Evolutionary conservation across 176 grass and related monocot species (phyloP), one percentile per base, ranked within the genome.

Genomic region (Saccharum officinarum): DNA sequence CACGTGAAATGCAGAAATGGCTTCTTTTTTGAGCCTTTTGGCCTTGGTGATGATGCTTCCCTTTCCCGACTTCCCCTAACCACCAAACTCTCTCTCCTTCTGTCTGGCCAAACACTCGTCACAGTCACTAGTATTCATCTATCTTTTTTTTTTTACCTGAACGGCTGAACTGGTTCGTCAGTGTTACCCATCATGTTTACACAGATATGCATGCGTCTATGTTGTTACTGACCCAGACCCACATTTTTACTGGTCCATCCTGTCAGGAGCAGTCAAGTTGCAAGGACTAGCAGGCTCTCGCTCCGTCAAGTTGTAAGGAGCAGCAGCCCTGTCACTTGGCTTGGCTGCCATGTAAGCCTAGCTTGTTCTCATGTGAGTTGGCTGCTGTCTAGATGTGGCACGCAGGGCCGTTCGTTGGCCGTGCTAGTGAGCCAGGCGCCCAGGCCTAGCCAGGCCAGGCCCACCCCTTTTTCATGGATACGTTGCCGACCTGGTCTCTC

Each of bases 1-100:
- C 93, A 94, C 88, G 92, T 94, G 92, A 89, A 77, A 59, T n/a
- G 37, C 42, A 23, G 92, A 89, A 73, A 66, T 28, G 37, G 50
- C n/a, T 79, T 81, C 68, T 52, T 75, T 69, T 69, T 85, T 78
- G 25, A 68, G 67, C 20, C 63, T 71, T 80, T 69, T 79, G 74
- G 80, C 69, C 30, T 67, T 59, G 84, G 68, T 82, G 80, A 79
- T 22, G 49, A 69, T 54, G 67, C 67, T 83, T 79, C n/a, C 75
- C 62, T 74, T 83, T 87, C 79, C 83, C 78, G 67, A 52, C 73
- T 83, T 76, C 42, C 39, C 39, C 81, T n/a, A 87, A 15, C 46
- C 80, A 40, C 7, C 69, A 49, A 41, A 61, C n/a, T n/a, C 26
- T 68, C 73, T 28, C 55, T 75, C 69, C n/a, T 55, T 25, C 50